These are phyloP conservation scores for Ganoderma lucidum DNA, from an alignment of 1,284 basidiomycete species.

Conservation along the genomic window DNA sequence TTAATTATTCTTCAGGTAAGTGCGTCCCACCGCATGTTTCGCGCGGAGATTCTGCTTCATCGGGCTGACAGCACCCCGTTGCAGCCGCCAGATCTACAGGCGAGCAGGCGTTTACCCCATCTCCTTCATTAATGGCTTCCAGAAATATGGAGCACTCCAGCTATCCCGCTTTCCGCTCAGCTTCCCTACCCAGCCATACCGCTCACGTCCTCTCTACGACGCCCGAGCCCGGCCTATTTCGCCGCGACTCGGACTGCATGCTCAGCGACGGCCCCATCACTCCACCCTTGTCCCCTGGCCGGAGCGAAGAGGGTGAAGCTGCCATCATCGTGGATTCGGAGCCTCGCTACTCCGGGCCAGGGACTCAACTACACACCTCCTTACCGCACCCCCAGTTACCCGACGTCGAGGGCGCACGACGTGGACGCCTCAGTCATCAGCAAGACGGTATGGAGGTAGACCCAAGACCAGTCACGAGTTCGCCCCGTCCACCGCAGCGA, in stretches of 20 bases:
- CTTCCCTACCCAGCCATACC: constrained; percentile 45
- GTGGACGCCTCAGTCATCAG: constrained; percentile 28
- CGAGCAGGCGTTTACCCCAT: constrained; percentile 39
- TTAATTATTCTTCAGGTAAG: constrained; percentile 38
- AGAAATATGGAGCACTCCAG: constrained; percentile 34
- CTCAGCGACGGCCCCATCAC: constrained; percentile 48
- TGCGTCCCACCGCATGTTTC: constrained; percentile 31
- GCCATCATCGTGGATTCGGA: constrained; percentile 41
- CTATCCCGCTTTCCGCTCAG: constrained; percentile 43
- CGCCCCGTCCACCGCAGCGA: constrained; percentile 56
- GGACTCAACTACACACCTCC: constrained; percentile 21
- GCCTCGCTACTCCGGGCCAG: constrained; percentile 38
- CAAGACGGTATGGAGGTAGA: constrained; percentile 41
- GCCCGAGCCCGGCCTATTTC: constrained; percentile 34
- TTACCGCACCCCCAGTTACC: constrained; percentile 23
- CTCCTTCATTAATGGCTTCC: constrained; percentile 34
- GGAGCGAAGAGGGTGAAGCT: constrained; percentile 42
- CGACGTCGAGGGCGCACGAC: constrained; percentile 26
- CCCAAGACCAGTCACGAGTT: constrained; percentile 22
- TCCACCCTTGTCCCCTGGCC: constrained; percentile 49
- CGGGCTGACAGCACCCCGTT: constrained; percentile 31
- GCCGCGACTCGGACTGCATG: constrained; percentile 44
- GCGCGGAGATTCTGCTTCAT: constrained; percentile 28
- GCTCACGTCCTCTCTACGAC: constrained; percentile 35
- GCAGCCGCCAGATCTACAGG: constrained; percentile 37